These are phyloP conservation scores for Podaxis pistillaris DNA, from an alignment of 768 basidiomycete species.

Conservation along the genomic window DNA sequence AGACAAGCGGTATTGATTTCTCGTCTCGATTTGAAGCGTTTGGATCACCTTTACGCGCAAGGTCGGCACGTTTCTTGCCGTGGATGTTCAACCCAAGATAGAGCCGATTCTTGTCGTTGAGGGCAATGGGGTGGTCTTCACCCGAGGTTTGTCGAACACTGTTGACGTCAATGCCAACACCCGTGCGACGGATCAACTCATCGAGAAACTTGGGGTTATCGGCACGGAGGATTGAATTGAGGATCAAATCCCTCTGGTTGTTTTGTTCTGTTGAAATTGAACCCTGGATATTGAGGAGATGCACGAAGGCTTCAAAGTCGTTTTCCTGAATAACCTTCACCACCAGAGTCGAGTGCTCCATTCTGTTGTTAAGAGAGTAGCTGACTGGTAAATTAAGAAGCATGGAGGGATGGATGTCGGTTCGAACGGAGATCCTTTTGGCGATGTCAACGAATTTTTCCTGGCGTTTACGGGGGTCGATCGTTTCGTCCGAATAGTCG, in stretches of 20 bases:
- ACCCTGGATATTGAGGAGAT: constrained; percentile 44
- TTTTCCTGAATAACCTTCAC: constrained; percentile 37
- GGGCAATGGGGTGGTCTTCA: constrained; percentile 22
- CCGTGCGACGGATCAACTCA: constrained; percentile 54
- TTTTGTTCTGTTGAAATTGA: constrained; percentile 11
- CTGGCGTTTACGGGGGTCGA: constrained; percentile 29
- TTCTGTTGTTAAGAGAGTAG: neutral
- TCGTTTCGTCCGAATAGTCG: constrained; percentile 39
- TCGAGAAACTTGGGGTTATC: constrained; percentile 55
- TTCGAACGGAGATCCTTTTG: constrained; percentile 44
- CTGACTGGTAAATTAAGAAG: constrained; percentile 24
- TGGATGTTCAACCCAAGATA: constrained; percentile 64
- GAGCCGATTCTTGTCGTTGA: constrained; percentile 38
- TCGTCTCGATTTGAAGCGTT: constrained; percentile 27
- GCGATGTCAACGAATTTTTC: constrained; percentile 54
- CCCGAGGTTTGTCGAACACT: constrained; percentile 20
- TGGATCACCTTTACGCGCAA: constrained; percentile 50
- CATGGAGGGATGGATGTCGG: constrained; percentile 37
- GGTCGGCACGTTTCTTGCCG: constrained; percentile 59
- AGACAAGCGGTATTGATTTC: constrained; percentile 32
- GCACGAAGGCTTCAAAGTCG: constrained; percentile 51
- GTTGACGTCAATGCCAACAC: constrained; percentile 36
- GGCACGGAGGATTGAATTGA: constrained; percentile 29
- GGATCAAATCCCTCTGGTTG: constrained; percentile 23
- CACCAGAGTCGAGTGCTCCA: constrained; percentile 23